A percentile compares a stretch with the other conserved stretches of the same genome.
These are phyloP conservation scores for Saturnispora saitoi DNA, from an alignment of 805 yeast species.

Conservation along the genomic window DNA sequence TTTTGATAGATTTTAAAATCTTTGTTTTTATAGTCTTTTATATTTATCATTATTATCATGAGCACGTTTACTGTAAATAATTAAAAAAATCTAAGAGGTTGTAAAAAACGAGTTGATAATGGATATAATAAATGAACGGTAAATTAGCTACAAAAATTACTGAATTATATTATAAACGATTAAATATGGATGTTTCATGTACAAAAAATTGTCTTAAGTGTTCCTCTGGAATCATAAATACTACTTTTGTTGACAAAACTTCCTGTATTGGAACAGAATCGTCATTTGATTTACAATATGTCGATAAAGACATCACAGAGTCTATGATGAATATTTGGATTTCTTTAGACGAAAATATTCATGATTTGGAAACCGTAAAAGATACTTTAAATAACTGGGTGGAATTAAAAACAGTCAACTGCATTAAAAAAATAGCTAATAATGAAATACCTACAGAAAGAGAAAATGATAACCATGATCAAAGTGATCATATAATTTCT, in stretches of 20 bases:
- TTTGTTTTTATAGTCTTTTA: not conserved
- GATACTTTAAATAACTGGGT: not conserved
- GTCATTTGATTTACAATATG: not conserved
- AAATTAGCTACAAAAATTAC: too few species aligned
- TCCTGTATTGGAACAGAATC: not conserved
- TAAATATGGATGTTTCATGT: not conserved
- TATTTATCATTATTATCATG: not conserved
- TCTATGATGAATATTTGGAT: not conserved
- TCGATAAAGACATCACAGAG: not conserved
- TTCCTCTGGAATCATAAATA: not conserved
- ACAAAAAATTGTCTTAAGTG: not conserved
- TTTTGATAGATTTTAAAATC: not conserved
- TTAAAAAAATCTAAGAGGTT: too few species aligned
- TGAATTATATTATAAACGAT: not conserved
- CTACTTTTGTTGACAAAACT: not conserved
- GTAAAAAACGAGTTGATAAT: too few species aligned
- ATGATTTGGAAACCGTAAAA: not conserved
- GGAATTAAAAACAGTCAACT: not conserved
- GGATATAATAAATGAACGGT: too few species aligned
- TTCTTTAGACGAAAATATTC: not conserved
- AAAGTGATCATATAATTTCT: not conserved
- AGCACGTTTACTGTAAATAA: not conserved
- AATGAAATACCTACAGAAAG: not conserved
- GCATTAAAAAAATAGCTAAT: not conserved
- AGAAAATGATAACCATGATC: not conserved